phyloP scores from a whole-genome alignment of 2,329 filamentous ascomycete species.

The Diaporthe sp. region DNA sequence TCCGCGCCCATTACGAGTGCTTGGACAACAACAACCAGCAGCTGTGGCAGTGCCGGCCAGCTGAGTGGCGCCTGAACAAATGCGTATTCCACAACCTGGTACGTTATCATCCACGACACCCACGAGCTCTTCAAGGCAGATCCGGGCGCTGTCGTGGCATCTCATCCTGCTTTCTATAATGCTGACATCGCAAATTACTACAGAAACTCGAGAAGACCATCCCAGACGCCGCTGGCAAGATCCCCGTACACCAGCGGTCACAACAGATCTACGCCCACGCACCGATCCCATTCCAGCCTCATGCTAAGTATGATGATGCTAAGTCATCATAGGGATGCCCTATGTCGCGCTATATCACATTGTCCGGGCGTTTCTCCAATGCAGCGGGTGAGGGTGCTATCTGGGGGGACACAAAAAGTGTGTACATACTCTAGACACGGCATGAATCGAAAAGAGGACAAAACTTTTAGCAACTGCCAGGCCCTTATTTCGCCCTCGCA shows the following conservation, averaged over 20 bases:
- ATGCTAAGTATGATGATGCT: slow-evolving; percentile 31
- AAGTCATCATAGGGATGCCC: slow-evolving; percentile 15
- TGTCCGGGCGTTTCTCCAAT: neutral
- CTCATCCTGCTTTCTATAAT: neutral
- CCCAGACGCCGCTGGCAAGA: slow-evolving; percentile 77
- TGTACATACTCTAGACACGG: slow-evolving; percentile 25
- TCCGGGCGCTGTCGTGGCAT: neutral
- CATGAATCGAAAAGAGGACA: neutral
- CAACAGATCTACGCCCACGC: slow-evolving; percentile 69
- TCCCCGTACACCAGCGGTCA: slow-evolving; percentile 78
- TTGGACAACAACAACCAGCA: slow-evolving; percentile 98
- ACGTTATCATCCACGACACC: slow-evolving; percentile 57
- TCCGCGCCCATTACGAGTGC: slow-evolving; percentile 94
- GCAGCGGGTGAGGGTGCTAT: neutral
- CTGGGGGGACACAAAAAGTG: slow-evolving; percentile 14
- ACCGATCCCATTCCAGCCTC: slow-evolving; percentile 47
- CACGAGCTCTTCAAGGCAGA: neutral
- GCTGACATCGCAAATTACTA: neutral
- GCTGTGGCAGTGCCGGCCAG: slow-evolving; percentile 91
- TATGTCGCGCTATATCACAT: neutral
- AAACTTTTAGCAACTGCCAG: neutral
- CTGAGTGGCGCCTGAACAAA: slow-evolving; percentile 91
- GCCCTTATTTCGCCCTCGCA: neutral
- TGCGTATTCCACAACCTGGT: slow-evolving; percentile 98
- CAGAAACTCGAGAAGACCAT: slow-evolving; percentile 86